Evolutionary conservation across 805 yeast genomes (phyloP), one percentile per base, ranked within the genome.

Genomic region (Dipodascus albidus): DNA sequence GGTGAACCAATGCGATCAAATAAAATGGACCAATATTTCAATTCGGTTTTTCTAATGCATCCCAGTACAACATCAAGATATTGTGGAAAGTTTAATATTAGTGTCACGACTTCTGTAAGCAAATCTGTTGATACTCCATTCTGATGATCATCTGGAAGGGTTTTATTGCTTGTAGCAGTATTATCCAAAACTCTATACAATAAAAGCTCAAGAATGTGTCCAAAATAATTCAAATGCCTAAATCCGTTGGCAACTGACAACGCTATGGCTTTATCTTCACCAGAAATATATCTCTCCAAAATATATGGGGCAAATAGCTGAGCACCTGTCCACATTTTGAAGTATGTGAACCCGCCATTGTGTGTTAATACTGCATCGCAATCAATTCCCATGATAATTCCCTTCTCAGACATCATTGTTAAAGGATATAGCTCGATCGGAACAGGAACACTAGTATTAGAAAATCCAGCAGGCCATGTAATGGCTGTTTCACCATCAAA

Each of bases 1-100:
- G 67, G 66, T 19, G 68, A 57, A 1, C 73, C 75, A 1, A 65
- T 63, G 2, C 68, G 62, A 19, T 61, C 64, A 55, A 73, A 72
- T 48, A 72, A 60, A 19, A 56, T 55, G n/a, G 60, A 52, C 85
- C 85, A 80, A 60, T 76, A 76, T 44, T 70, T 72, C 50, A 75
- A 71, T 59, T 80, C 85, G 15, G 79, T 80, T 56, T 80, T 80
- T 31, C 85, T 67, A 33, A 82, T 76, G 59, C 83, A 79, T 3
- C 72, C 69, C 2, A 72, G 71, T 3, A 73, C 57, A 6, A 72
- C 69, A 31, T 67, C 71, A 6, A 68, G 58, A 60, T 63, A 64
- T 31, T 67, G 65, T 1, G 71, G 70, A 49, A 71, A 72, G 50
- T 60, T 57, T n/a, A 57, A 27, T 17, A 71, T 58, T 31, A 72